Base-by-base conservation (phyloP, 1,284 basidiomycete genomes). In the Xerocomus nothofagi region DNA sequence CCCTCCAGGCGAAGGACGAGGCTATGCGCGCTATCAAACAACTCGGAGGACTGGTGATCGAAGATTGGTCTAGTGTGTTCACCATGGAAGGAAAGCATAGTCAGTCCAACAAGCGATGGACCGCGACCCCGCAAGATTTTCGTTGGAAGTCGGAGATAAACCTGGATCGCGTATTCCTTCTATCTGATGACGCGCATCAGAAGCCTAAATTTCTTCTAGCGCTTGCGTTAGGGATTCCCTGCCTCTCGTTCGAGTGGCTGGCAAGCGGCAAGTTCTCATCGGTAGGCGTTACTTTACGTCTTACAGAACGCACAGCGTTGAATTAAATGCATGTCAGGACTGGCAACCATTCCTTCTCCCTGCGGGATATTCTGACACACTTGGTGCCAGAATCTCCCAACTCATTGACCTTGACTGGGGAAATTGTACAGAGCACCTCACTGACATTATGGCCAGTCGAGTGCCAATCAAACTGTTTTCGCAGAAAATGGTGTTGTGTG, bases 151-250 rank as follows among this genome's bases (percentile, higher is more conserved):
- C 68, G 15, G 69, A 71, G 31, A 53, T 57, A 17, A 65, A 69
- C 10, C 62, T 82, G 27, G 74, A 83, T 11, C 78, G 81, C 14
- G 73, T 92, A 21, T 85, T 93, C 62, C 73, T 92, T 21, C 57
- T 92, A 14, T 81, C 87, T 0, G 81, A 88, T 54, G 76, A 80
- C 24, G 65, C 74, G 8, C 79, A 76, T 51, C 79, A 82, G 51
- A 93, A 89, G 53, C 77, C 85, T 4, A 94, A 93, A 65, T 91
- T 81, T 60, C 73, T 95, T 44, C 77, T 86, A 6, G 90, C 92
- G 6, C 76, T 96, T 26, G 91, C 88, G 0, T 72, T 93, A 24
- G 93, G 93, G 6, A 83, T 96, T 41, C 93, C 93, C 1, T 92
- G 91, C 58, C 62, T 96, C n/a, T 79, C 78, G 0, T 66, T 77